Evolutionary conservation across 169 alveolate genomes (phyloP), one percentile per base, ranked within the genome.

Genomic region (Plasmodium blacklocki): DNA sequence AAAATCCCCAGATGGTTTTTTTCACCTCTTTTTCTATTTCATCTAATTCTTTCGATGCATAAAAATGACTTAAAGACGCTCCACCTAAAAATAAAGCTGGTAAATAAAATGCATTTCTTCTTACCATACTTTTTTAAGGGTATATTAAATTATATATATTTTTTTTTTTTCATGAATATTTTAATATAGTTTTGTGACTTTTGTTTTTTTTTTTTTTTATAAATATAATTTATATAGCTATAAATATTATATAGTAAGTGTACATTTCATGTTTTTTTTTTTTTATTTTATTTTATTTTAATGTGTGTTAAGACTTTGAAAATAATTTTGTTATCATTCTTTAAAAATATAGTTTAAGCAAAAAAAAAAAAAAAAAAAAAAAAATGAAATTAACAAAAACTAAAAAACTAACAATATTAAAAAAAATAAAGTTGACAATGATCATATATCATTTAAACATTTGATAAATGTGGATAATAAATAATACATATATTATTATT

Each of bases 11-110:
- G 68, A 88, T 88, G 18, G 92, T 14, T 54, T 88, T 74, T 56
- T 73, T 73, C 18, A 73, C 78, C 67, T 88, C 92, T 52, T 75
- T 75, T 67, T 74, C 88, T 64, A 88, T 60, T 88, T 88, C 92
- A 60, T 88, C 92, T 78, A 88, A 56, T 49, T 88, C 92, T 56
- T 75, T 88, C 47, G 92, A 88, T 43, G 88, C 88, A 47, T 66
- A 88, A 32, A 67, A 75, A 66, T 88, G 92, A 64, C 89, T 88
- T 58, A 88, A 66, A 67, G 89, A 74, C 21, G 88, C 88, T 59
- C 92, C 92, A 19, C 92, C 91, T 70, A 83, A 66, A 73, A 83
- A 83, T 45, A 83, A 83, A 26, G 91, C 91, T 58, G 91, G 91
- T 54, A 83, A 63, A 49, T 70, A 83, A 83, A 83, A 83, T 23